A percentile compares a stretch with the other conserved stretches of the same genome.
phyloP scores from a whole-genome alignment of 352 stramenopile genomes.

The Phytophthora citrophthora region DNA sequence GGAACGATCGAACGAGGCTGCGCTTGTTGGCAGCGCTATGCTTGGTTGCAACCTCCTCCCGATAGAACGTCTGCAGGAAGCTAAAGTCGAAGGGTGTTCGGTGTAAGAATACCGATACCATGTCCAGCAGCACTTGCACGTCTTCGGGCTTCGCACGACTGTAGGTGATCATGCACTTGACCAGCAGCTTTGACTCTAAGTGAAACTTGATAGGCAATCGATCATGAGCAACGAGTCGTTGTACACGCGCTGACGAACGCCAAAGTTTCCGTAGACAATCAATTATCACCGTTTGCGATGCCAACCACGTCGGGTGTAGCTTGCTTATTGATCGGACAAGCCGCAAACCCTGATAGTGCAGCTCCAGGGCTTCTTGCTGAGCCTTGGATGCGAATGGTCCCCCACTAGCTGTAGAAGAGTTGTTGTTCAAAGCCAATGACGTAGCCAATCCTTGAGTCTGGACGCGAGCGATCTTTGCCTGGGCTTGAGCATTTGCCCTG shows the following conservation, averaged over 20 bases:
- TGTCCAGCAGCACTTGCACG: constrained; percentile 96
- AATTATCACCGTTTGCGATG: constrained; percentile 88
- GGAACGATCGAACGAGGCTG: constrained; percentile 90
- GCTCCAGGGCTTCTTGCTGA: constrained; percentile 91
- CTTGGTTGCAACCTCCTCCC: constrained; percentile 76
- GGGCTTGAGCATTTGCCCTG: constrained; percentile 84
- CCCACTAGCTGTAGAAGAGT: constrained; percentile 16
- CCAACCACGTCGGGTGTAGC: constrained; percentile 91
- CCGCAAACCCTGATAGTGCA: constrained; percentile 94
- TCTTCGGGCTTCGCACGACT: constrained; percentile 92
- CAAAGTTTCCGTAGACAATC: constrained; percentile 95
- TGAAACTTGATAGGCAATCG: constrained; percentile 92
- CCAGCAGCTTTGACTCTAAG: constrained; percentile 94
- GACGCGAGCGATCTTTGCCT: constrained; percentile 85
- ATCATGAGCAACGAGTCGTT: constrained; percentile 76
- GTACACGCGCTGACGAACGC: constrained; percentile 85
- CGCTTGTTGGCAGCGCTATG: constrained; percentile 79
- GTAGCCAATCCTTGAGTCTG: constrained; percentile 64
- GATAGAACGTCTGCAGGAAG: constrained; percentile 93
- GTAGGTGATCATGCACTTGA: constrained; percentile 96
- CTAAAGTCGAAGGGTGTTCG: constrained; percentile 94
- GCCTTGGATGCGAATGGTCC: constrained; percentile 75
- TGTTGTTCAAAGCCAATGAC: constrained; percentile 35
- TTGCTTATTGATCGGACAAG: constrained; percentile 93
- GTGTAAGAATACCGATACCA: constrained; percentile 95